Base-by-base conservation (phyloP, 208 protist genomes). In the Spongospora subterranea region DNA sequence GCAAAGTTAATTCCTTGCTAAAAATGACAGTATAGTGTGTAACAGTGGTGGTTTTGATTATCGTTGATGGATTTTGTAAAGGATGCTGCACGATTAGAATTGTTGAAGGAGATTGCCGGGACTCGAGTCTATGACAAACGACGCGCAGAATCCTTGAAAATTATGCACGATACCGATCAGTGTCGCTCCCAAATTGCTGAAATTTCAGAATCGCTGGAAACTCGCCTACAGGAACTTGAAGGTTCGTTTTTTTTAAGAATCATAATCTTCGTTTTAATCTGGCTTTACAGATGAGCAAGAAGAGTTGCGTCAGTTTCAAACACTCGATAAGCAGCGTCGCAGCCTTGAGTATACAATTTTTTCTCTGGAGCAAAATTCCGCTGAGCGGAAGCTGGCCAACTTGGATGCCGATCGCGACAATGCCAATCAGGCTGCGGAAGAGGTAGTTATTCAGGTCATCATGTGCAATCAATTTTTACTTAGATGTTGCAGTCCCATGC, bases 101-200 rank as follows among this genome's bases (percentile, higher is more conserved):
- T 99, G 50, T 96, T 99, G 76, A 99, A 99, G 92, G 98, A 99
- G 88, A 96, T 94, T 17, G 93, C 93, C 6, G 93, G 93, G n/a
- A 95, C 94, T 20, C 46, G 92, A 35, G 91, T 93, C 13, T 99
- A 99, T 93, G 98, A 99, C 82, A 94, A 97, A 35, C 94, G 97
- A 6, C 95, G 97, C 1, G 93, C 90, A 29, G 97, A 99, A 91
- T 98, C 96, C 64, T 77, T 98, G 35, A 95, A 96, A 43, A 97
- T 99, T 82, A 95, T 99, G 77, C 92, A 94, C 0, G 98, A 99
- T 38, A 98, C 97, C 0, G 92, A 82, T 76, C 43, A 54, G 29
- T 65, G 88, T 60, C 46, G 41, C 45, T 38, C 17, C 32, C 54
- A 92, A 91, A 66, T 95, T 64, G 38, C 39, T 39, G 43, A 92